phyloP scores from a whole-genome alignment of 257 asterid genomes.

The Salvia splendens region DNA sequence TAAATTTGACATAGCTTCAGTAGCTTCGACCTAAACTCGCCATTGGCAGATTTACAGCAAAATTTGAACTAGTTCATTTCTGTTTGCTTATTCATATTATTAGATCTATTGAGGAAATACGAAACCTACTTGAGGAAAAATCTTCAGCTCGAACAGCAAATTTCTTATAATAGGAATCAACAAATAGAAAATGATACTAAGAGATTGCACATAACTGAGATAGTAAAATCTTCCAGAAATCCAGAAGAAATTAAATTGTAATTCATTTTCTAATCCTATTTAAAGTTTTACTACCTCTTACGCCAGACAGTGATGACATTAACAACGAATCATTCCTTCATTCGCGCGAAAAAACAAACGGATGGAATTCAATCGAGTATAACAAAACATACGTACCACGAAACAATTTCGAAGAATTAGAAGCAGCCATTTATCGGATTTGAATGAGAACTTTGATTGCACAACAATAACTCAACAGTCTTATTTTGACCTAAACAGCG shows the following conservation, averaged over 20 bases:
- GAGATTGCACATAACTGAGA: not conserved
- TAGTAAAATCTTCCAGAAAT: not conserved
- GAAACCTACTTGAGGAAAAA: not conserved
- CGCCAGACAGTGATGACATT: not conserved
- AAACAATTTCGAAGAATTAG: slow-evolving; percentile 45
- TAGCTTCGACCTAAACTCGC: not conserved
- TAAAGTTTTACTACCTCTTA: slow-evolving; percentile 11
- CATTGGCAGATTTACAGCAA: not conserved
- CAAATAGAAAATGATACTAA: not conserved
- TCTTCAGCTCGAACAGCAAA: not conserved
- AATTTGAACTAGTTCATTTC: not conserved
- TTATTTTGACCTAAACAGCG: too few relatives aligned
- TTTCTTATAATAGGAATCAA: not conserved
- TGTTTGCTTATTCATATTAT: not conserved
- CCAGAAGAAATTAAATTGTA: not conserved
- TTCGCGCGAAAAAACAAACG: not conserved
- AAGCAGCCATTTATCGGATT: slow-evolving; percentile 47
- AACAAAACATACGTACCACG: slow-evolving; percentile 38
- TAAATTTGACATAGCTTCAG: not conserved
- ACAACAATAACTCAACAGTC: too few relatives aligned
- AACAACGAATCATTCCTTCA: too few relatives aligned
- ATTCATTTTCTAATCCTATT: not conserved
- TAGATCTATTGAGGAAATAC: not conserved
- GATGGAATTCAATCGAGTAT: not conserved
- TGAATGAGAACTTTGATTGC: slow-evolving; percentile 9